These are phyloP conservation scores for Citrus australasica DNA, from an alignment of 345 rosid species.

Conservation along the genomic window DNA sequence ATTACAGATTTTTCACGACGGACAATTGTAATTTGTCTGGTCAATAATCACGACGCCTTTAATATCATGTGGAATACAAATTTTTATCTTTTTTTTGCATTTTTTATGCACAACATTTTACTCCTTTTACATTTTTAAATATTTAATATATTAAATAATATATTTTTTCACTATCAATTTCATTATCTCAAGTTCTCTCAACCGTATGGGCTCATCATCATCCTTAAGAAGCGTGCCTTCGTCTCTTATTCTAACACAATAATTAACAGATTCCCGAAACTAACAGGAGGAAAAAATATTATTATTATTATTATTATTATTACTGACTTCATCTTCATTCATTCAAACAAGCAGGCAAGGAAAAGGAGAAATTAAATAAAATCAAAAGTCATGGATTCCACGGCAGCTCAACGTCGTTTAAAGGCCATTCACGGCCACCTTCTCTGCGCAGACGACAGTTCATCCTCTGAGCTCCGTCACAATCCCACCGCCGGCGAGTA, in stretches of 20 bases:
- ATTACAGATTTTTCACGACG: too few relatives aligned
- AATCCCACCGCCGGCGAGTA: constrained; percentile 78
- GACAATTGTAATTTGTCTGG: too few relatives aligned
- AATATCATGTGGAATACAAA: too few relatives aligned
- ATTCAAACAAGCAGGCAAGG: background rate
- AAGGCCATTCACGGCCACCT: constrained; percentile 64
- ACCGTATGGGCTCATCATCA: background rate
- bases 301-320: too few relatives aligned
- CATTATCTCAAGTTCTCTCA: background rate
- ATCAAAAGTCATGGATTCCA: constrained; percentile 37
- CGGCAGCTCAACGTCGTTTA: constrained; percentile 70
- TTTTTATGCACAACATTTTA: too few relatives aligned
- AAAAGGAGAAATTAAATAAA: background rate
- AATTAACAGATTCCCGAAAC: background rate
- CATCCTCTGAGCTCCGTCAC: constrained; percentile 34
- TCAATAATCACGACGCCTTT: too few relatives aligned
- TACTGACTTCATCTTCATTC: background rate
- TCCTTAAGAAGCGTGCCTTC: constrained; percentile 1
- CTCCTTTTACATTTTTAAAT: too few relatives aligned
- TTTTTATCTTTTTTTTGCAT: too few relatives aligned
- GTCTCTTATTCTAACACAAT: background rate
- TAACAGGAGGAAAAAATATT: background rate
- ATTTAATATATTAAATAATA: too few relatives aligned
- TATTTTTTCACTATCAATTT: background rate
- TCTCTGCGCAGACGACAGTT: constrained; percentile 26